phyloP scores from a whole-genome alignment of 2,329 filamentous ascomycete species.

The Diaporthe batatas region DNA sequence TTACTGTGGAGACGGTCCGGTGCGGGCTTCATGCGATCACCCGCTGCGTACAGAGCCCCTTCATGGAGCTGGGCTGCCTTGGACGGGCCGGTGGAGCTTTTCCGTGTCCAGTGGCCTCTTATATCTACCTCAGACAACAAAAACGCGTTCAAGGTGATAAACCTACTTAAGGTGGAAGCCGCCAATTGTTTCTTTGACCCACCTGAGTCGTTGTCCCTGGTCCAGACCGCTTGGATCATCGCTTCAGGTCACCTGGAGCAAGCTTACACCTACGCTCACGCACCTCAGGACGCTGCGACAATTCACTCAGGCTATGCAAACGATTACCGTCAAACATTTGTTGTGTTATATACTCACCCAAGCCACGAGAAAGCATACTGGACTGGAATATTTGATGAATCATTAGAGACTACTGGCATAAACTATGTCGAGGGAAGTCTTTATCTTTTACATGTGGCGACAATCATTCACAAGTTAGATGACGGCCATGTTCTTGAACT shows the following conservation, averaged over 20 bases:
- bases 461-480: accelerated
- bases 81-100: not conserved
- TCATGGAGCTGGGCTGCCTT: slow-evolving; percentile 15
- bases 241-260: not conserved
- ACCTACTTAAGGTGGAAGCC: accelerated
- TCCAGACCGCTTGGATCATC: not conserved
- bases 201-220: not conserved
- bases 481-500: not conserved
- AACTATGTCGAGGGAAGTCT: not conserved
- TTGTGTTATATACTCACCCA: accelerated
- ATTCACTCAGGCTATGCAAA: not conserved
- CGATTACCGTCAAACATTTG: accelerated
- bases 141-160: not conserved
- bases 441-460: not conserved
- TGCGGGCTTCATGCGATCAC: not conserved
- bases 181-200: not conserved
- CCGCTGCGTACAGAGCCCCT: not conserved
- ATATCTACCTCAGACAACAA: accelerated
- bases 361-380: not conserved
- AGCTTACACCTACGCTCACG: not conserved
- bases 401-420: not conserved
- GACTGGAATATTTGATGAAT: not conserved
- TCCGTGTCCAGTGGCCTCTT: not conserved
- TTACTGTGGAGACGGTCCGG: not conserved
- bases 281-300: accelerated